Base-by-base conservation (phyloP, 2,329 filamentous ascomycete genomes). In the Aspergillus clavatus region DNA sequence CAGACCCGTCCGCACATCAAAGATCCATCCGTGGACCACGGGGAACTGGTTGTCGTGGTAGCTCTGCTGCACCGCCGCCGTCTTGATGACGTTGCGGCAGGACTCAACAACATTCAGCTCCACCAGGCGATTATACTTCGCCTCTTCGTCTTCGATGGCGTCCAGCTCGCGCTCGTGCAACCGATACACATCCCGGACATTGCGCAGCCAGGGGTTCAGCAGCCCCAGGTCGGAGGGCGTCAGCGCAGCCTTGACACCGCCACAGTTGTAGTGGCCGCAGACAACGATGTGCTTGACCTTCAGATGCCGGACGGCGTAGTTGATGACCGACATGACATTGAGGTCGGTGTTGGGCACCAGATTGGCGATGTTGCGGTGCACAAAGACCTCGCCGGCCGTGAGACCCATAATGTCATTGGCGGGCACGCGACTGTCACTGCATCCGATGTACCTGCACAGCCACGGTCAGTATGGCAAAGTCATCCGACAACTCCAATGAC, bases 21-120 rank as follows among this genome's bases (percentile, higher is more conserved):
- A 87, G 36, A 86, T 83, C 83, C 83, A 87, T 27, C 82, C 84
- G 68, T 86, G 83, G 42, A 87, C 83, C 50, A 87, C 76, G 42
- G 84, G 84, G 59, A 78, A 87, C 54, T 76, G 67, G 56, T 84
- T 81, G 59, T 78, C 65, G 37, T 74, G 74, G 59, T 80, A 87
- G 14, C 73, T 80, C 60, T 69, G 78, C 73, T 71, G 84, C 71
- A 61, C 68, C 7, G 66, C 86, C 74, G 64, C 76, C 58, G 67
- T 86, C 46, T 63, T 63, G 45, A 63, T 56, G 18, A 63, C 50
- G 38, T 61, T 63, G 23, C 56, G 39, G 33, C 60, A 63, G 6
- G 56, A 59, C 46, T 63, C 60, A 2, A 62, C 45, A 14, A 64
- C 58, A 33, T 64, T 64, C 37, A 64, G 27, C 43, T 64, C 61